Conservation (phyloP, 2,329 filamentous ascomycete species). For the Seiridium cupressi region DNA sequence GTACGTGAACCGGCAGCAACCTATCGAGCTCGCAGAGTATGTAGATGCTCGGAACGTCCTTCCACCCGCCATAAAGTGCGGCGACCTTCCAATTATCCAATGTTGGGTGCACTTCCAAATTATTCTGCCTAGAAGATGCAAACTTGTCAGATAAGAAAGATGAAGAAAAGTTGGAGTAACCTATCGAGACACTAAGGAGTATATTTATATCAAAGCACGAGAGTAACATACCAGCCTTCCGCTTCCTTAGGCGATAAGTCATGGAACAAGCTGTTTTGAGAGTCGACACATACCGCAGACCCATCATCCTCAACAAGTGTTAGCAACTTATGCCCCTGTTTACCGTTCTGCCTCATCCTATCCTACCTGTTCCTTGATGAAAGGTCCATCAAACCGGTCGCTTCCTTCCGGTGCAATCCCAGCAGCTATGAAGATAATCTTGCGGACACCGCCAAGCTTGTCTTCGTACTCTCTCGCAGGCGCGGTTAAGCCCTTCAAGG, state of each 20-base stretch:
- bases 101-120: background rate
- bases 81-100: background rate
- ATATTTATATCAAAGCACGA: too few relatives aligned
- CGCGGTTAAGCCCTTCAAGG: slow-evolving; percentile 16
- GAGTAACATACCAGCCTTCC: background rate
- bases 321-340: background rate
- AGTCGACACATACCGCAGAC: background rate
- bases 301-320: background rate
- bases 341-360: background rate
- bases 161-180: too few relatives aligned
- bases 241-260: slow-evolving; percentile 4
- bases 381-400: slow-evolving; percentile 14
- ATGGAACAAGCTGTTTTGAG: slow-evolving; percentile 1
- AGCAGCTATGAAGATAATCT: slow-evolving; percentile 19
- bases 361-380: slow-evolving; percentile 16
- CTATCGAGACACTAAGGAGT: too few relatives aligned
- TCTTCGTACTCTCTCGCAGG: slow-evolving; percentile 4
- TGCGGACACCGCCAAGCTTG: slow-evolving; percentile 16
- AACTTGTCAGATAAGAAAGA: too few relatives aligned
- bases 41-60: slow-evolving; percentile 8
- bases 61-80: slow-evolving; percentile 7
- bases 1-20: background rate
- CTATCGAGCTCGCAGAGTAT: slow-evolving; percentile 6
- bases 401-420: slow-evolving; percentile 14
- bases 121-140: background rate